phyloP scores from a whole-genome alignment of 345 rosid genomes.

The Citrus hindsii region DNA sequence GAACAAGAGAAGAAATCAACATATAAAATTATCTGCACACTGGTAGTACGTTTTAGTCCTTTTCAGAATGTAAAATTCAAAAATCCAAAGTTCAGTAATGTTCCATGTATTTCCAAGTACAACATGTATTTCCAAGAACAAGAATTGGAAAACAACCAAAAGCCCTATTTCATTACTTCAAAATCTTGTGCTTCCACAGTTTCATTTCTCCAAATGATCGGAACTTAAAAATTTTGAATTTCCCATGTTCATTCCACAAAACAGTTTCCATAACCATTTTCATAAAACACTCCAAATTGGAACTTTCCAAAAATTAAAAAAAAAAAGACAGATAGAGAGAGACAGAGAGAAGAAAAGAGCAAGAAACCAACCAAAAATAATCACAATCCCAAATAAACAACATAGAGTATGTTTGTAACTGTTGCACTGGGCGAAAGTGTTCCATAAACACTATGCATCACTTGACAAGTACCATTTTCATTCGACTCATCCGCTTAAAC shows the following conservation, averaged over 20 bases:
- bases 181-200: background rate
- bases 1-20: background rate
- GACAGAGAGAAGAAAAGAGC: background rate
- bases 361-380: background rate
- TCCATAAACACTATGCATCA: background rate
- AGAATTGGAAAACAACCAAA: background rate
- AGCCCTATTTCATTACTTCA: background rate
- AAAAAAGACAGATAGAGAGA: no score
- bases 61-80: background rate
- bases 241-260: background rate
- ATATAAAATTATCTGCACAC: background rate
- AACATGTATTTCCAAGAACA: background rate
- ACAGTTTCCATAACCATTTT: background rate
- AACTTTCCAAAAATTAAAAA: background rate
- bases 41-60: background rate
- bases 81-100: background rate
- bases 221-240: background rate
- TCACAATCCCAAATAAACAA: slow-evolving; percentile 5
- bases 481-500: no score
- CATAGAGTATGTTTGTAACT: background rate
- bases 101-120: background rate
- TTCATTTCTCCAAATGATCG: background rate
- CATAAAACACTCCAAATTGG: background rate
- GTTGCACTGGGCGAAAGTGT: background rate
- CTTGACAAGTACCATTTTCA: background rate